phyloP scores from a whole-genome alignment of 179 eudicot species.

The Beta macrorhiza region DNA sequence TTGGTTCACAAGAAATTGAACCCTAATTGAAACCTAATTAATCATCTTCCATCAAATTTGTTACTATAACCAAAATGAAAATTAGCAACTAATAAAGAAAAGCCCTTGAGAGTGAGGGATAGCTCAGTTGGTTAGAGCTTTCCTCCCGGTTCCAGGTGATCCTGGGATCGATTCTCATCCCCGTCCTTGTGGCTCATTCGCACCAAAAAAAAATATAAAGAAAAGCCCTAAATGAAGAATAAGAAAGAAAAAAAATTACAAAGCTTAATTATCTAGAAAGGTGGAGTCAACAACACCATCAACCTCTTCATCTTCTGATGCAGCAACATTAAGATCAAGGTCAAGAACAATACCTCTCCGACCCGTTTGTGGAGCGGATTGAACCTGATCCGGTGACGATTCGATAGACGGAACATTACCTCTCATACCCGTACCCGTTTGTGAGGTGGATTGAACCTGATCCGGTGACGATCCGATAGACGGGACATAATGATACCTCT shows the following conservation, averaged over 20 bases:
- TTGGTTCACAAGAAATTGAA: no score
- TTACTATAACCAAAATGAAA: neutral
- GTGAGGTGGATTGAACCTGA: neutral
- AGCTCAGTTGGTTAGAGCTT: no score
- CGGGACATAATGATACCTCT: conserved; percentile 19
- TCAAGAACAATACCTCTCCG: neutral
- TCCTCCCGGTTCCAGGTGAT: no score
- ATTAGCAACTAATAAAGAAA: neutral
- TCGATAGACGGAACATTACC: neutral
- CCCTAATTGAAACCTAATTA: no score
- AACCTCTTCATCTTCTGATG: neutral
- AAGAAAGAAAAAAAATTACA: neutral
- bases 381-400: neutral
- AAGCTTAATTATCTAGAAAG: neutral
- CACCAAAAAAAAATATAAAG: no score
- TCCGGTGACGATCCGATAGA: neutral
- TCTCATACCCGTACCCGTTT: neutral
- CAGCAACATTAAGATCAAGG: conserved; percentile 28
- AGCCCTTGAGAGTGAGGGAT: no score
- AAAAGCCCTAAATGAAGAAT: neutral
- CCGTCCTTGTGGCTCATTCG: no score
- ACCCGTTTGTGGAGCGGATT: neutral
- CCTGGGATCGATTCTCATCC: no score
- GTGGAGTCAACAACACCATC: conserved; percentile 18
- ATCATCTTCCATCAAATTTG: neutral